A percentile compares a stretch with the other conserved stretches of the same genome.
These are phyloP conservation scores for Cyclospora cayetanensis DNA, from an alignment of 169 alveolate species.

Conservation along the genomic window DNA sequence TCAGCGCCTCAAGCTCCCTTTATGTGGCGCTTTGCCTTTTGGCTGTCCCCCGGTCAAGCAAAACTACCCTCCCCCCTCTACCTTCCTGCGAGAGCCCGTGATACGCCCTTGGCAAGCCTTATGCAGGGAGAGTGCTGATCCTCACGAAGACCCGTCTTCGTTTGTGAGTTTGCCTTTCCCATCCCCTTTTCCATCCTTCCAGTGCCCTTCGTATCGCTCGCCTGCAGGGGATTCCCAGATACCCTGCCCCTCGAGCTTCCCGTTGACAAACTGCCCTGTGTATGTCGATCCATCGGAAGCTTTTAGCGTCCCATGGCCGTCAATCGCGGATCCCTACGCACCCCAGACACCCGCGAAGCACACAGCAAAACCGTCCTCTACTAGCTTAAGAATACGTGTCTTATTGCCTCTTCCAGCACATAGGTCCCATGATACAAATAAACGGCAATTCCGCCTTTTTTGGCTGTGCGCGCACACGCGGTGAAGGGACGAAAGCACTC, in stretches of 20 bases:
- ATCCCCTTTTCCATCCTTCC: conserved; percentile 82
- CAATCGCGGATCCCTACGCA: no score
- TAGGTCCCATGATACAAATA: no score
- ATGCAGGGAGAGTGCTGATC: neutral
- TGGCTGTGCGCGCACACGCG: no score
- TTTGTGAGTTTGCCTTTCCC: conserved; percentile 77
- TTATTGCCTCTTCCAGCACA: no score
- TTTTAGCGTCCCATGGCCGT: conserved; percentile 85
- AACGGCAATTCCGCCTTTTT: no score
- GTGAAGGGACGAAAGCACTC: no score
- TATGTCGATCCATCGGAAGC: conserved; percentile 84
- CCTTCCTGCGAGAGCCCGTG: neutral
- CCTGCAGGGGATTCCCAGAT: conserved; percentile 70
- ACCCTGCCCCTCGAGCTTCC: conserved; percentile 71
- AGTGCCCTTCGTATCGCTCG: conserved; percentile 79
- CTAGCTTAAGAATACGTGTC: no score
- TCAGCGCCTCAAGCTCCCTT: neutral
- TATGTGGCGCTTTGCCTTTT: neutral
- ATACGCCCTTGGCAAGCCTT: neutral
- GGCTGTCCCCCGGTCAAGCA: neutral
- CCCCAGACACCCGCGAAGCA: no score
- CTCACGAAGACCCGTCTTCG: conserved; percentile 78
- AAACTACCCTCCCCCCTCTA: neutral
- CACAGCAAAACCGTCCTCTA: no score
- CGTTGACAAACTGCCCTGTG: conserved; percentile 83